Conservation (phyloP, 441 rosid genomes). For the Erodium chrysanthum region DNA sequence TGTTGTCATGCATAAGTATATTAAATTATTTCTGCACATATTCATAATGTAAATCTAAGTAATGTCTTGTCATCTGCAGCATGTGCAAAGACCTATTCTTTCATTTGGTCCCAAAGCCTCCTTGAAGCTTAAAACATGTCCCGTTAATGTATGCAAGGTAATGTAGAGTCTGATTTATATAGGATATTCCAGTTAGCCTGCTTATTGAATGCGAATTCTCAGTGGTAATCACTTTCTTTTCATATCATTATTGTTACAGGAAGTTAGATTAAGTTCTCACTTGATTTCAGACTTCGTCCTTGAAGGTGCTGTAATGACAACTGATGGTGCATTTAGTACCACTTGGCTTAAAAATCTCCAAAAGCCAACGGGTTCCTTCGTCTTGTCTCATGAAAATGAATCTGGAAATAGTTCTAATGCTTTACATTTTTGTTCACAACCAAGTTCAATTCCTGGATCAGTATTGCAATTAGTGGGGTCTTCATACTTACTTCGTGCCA, state of each 20-base stretch:
- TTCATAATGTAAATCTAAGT: no score
- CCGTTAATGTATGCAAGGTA: constrained; percentile 90
- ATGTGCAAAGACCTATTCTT: constrained; percentile 81
- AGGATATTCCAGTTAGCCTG: neutral
- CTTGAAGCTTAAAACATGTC: constrained; percentile 67
- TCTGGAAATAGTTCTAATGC: constrained; percentile 38
- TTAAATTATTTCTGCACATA: no score
- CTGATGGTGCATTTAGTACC: constrained; percentile 67
- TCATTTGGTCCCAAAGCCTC: constrained; percentile 94
- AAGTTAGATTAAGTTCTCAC: constrained; percentile 60
- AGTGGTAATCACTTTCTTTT: constrained; percentile 20
- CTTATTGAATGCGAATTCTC: constrained; percentile 13
- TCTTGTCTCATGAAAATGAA: constrained; percentile 44
- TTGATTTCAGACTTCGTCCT: constrained; percentile 63
- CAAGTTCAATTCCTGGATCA: constrained; percentile 78
- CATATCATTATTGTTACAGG: constrained; percentile 36
- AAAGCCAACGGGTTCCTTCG: constrained; percentile 44
- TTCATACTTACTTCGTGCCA: constrained; percentile 79
- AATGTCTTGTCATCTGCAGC: constrained; percentile 39
- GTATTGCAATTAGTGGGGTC: constrained; percentile 74
- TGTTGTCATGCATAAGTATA: no score
- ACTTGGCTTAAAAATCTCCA: constrained; percentile 73
- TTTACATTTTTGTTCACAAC: constrained; percentile 53
- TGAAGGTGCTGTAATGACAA: constrained; percentile 52
- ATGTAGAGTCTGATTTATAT: constrained; percentile 13